These are phyloP conservation scores for Starmerella powellii DNA, from an alignment of 805 yeast species.

Conservation along the genomic window DNA sequence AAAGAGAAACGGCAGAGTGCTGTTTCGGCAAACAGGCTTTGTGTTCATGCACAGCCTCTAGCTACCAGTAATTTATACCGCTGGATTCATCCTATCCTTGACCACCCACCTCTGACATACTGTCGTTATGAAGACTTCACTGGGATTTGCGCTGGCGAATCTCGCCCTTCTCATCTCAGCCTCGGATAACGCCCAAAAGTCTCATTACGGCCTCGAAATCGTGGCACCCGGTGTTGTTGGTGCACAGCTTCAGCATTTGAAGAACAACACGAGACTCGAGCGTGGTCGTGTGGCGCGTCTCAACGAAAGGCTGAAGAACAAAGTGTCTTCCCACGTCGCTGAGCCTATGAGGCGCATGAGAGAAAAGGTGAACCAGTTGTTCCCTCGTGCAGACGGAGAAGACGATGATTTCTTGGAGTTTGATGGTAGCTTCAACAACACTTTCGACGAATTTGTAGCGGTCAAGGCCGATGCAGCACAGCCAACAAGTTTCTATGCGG, in stretches of 20 bases:
- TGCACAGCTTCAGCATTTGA: conserved; percentile 8
- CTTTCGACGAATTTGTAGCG: not conserved
- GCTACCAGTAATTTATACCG: too few species aligned
- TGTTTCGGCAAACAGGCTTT: too few species aligned
- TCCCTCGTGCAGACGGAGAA: not conserved
- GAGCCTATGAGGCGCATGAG: not conserved
- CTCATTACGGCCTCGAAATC: conserved; percentile 1
- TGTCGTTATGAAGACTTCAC: too few species aligned
- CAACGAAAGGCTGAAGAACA: conserved; percentile 3
- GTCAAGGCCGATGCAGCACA: not conserved
- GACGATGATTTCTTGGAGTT: too few species aligned
- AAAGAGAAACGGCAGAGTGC: too few species aligned
- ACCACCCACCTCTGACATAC: too few species aligned
- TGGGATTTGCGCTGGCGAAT: too few species aligned
- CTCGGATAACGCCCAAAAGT: too few species aligned
- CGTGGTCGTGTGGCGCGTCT: conserved; percentile 2
- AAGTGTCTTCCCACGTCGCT: not conserved
- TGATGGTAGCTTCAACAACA: not conserved
- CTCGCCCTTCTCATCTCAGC: too few species aligned
- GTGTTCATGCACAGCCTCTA: too few species aligned
- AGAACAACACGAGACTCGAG: conserved; percentile 4
- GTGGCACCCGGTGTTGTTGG: conserved; percentile 17
- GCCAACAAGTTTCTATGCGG: not conserved
- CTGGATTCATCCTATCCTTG: too few species aligned
- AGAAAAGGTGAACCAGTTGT: not conserved